Base-by-base conservation (phyloP, 345 rosid genomes). In the Boechera divaricarpa region DNA sequence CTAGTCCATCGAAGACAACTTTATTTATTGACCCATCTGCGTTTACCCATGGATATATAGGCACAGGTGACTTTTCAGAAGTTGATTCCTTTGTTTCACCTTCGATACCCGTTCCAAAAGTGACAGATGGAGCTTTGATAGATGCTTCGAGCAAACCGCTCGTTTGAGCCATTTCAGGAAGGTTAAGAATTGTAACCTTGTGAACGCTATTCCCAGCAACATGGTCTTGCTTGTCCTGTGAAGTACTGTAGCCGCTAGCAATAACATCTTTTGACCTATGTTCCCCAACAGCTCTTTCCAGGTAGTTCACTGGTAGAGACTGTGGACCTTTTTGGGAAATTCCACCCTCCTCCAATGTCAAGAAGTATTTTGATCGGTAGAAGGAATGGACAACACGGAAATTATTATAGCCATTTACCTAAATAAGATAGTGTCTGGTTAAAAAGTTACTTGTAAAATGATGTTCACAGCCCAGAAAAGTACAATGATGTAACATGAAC, bases 21-120 rank as follows among this genome's bases (percentile, higher is more conserved):
- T 58, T 85, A 75, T 95, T 95, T 77, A 86, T 73, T 38, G 90
- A 87, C 64, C 96, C 97, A 84, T 95, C 92, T 69, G 92, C 98
- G 79, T 92, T 92, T 66, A 92, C 78, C 99, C 99, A 95, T 59
- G 98, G 99, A 59, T 79, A 80, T 82, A 95, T 87, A 38, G 94
- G 97, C 64, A 83, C 63, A 63, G 82, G 76, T 72, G 74, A 61
- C 66, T 78, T 85, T 65, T 81, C 64, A 18, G 83, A 78, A 65
- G 69, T 39, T 21, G 64, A 72, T 51, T 67, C 49, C 64, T 75
- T 65, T 48, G 64, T 41, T 72, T 68, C 74, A 53, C 33, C 61
- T 29, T 61, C 69, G 0, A 18, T 65, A 36, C 36, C 6, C 57
- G 0, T 73, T 47, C 74, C 77, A 31, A 59, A 73, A 67, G 72